These are phyloP conservation scores for Cyberlindnera galapagoensis DNA, from an alignment of 805 yeast species.

Conservation along the genomic window DNA sequence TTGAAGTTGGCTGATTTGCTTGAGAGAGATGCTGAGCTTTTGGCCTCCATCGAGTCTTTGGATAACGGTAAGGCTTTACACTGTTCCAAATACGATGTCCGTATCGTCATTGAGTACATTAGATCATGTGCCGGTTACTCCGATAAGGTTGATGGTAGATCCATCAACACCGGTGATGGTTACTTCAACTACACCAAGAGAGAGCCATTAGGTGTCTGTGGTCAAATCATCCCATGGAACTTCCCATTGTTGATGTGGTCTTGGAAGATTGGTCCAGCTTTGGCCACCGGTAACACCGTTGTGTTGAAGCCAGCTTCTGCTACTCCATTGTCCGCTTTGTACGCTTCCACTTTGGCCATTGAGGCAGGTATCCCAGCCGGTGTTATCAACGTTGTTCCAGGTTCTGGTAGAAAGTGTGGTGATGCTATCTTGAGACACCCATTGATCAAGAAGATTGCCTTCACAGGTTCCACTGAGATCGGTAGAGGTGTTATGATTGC, in stretches of 20 bases:
- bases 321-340: constrained; percentile 61
- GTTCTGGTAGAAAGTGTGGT: constrained; percentile 57
- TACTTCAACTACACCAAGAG: constrained; percentile 50
- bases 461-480: constrained; percentile 62
- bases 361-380: constrained; percentile 63
- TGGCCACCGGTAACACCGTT: constrained; percentile 60
- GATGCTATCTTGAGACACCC: constrained; percentile 51
- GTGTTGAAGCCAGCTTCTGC: constrained; percentile 60
- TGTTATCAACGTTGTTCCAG: constrained; percentile 56
- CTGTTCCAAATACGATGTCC: constrained; percentile 43
- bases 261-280: constrained; percentile 65
- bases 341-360: constrained; percentile 42
- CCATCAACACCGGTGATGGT: constrained; percentile 42
- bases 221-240: constrained; percentile 69
- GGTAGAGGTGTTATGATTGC: constrained; percentile 56
- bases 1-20: constrained; percentile 43
- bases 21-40: constrained; percentile 40
- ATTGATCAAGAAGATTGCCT: constrained; percentile 55
- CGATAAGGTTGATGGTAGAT: constrained; percentile 43
- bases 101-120: constrained; percentile 38
- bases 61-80: constrained; percentile 49
- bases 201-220: constrained; percentile 68
- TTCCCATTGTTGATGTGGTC: constrained; percentile 63
- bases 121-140: constrained; percentile 50
- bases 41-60: constrained; percentile 43